Conservation (phyloP, 345 rosid genomes). For the Aquilaria yunnanensis region DNA sequence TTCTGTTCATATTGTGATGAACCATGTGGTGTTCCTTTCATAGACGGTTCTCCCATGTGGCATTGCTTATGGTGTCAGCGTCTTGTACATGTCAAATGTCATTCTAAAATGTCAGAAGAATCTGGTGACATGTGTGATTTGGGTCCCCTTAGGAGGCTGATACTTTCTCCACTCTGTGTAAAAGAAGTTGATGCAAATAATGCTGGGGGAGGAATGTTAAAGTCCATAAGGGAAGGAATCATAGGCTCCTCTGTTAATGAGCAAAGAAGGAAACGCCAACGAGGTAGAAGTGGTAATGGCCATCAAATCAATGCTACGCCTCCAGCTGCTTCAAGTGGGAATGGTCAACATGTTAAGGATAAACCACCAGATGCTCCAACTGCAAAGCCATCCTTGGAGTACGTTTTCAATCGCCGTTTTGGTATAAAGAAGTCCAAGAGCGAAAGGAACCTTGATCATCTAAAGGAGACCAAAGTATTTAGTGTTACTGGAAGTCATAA, state of each 20-base stretch:
- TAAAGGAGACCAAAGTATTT: conserved; percentile 21
- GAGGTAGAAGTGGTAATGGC: conserved; percentile 31
- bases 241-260: conserved; percentile 32
- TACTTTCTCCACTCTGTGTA: conserved; percentile 58
- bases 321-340: conserved; percentile 29
- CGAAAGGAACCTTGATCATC: conserved; percentile 36
- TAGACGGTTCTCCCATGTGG: conserved; percentile 63
- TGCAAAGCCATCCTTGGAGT: conserved; percentile 23
- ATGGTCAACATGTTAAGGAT: conserved; percentile 24
- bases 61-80: conserved; percentile 75
- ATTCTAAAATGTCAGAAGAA: conserved; percentile 50
- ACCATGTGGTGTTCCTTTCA: conserved; percentile 60
- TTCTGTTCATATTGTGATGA: conserved; percentile 67
- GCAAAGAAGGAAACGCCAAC: conserved; percentile 34
- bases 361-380: conserved; percentile 35
- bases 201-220: conserved; percentile 28
- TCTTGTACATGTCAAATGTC: conserved; percentile 62
- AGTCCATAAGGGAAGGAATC: conserved; percentile 31
- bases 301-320: conserved; percentile 29
- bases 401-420: conserved; percentile 28
- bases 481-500: conserved; percentile 22
- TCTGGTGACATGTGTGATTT: conserved; percentile 61
- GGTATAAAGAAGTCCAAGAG: conserved; percentile 40
- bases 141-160: conserved; percentile 52
- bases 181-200: conserved; percentile 30